A percentile compares a stretch with the other conserved stretches of the same genome.
phyloP scores from a whole-genome alignment of 169 alveolate genomes.

The Cyclospora cayetanensis region DNA sequence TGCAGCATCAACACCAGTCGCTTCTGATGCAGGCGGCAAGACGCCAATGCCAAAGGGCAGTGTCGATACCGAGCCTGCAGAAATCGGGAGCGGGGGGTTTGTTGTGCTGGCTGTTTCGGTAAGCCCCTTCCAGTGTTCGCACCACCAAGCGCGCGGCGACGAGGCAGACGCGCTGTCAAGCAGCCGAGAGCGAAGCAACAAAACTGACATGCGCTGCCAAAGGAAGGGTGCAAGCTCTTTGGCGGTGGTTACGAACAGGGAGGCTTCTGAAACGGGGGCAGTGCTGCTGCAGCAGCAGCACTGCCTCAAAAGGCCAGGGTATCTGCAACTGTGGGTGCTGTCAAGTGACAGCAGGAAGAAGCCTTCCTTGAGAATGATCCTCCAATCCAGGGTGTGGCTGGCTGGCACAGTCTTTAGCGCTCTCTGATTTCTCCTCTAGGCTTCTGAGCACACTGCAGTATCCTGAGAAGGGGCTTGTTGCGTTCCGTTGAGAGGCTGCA shows the following conservation, averaged over 20 bases:
- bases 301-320: no score
- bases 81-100: not conserved
- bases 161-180: no score
- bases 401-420: no score
- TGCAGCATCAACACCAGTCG: no score
- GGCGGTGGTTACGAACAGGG: not conserved
- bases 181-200: slow-evolving; percentile 6
- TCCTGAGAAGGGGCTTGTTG: no score
- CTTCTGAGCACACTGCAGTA: no score
- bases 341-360: not conserved
- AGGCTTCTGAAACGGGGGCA: not conserved
- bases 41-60: no score
- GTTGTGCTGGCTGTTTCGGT: not conserved
- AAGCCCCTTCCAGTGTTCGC: not conserved
- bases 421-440: no score
- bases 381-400: not conserved
- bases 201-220: not conserved
- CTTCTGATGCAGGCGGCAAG: no score
- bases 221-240: no score
- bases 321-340: slow-evolving; percentile 2
- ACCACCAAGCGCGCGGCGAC: no score
- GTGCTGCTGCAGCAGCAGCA: not conserved
- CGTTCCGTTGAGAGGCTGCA: no score
- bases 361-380: not conserved
- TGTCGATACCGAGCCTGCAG: not conserved